Conservation (phyloP, 192 early-diverging fungal genomes). For the Allomyces arbusculus region DNA sequence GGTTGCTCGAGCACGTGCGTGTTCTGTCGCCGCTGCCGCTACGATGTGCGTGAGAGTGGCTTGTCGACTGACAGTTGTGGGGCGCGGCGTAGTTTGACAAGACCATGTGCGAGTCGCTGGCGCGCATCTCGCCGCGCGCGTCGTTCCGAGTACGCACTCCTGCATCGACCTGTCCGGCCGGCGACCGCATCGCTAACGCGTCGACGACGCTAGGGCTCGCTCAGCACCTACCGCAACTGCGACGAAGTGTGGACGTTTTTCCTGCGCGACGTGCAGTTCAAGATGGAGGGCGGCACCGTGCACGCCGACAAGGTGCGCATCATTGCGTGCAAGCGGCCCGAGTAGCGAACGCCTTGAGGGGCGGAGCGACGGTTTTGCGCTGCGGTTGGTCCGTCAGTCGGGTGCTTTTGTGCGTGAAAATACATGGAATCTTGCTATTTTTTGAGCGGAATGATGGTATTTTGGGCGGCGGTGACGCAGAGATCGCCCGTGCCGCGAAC, state of each 20-base stretch:
- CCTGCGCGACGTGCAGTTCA: conserved; percentile 63
- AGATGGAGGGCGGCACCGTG: conserved; percentile 64
- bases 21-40: too few species aligned
- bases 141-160: background rate
- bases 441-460: too few species aligned
- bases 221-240: conserved; percentile 81
- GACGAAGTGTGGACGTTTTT: conserved; percentile 99
- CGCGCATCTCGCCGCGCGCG: background rate
- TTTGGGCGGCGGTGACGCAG: too few species aligned
- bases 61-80: too few species aligned
- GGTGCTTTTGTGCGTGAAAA: too few species aligned
- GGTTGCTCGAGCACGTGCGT: conserved; percentile 58
- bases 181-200: background rate
- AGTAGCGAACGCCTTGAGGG: too few species aligned
- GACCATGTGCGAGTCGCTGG: conserved; percentile 72
- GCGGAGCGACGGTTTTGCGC: too few species aligned
- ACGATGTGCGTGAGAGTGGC: too few species aligned
- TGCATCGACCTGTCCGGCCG: too few species aligned
- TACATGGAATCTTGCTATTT: too few species aligned
- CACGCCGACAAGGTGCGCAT: conserved; percentile 81
- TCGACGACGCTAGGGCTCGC: conserved; percentile 36
- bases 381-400: too few species aligned
- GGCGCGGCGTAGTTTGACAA: conserved; percentile 41
- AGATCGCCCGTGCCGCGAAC: too few species aligned
- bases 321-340: conserved; percentile 56